These are phyloP conservation scores for Podospora pseudocomata DNA, from an alignment of 495 filamentous ascomycete genomes.

Conservation along the genomic window DNA sequence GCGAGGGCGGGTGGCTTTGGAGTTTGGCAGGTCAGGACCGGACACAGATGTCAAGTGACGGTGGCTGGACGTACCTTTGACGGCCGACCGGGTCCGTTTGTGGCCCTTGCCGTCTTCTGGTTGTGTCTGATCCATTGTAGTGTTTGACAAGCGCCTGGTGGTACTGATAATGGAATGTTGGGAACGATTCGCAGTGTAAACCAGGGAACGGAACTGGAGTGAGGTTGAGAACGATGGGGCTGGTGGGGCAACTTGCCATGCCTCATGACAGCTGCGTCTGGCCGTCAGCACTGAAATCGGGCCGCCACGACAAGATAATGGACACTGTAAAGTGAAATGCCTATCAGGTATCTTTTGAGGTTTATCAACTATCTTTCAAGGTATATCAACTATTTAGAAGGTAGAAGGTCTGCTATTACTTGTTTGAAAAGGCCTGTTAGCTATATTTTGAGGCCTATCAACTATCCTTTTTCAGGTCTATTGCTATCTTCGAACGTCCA, in stretches of 20 bases:
- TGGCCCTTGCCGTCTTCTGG: constrained; percentile 33
- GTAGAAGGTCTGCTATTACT: too few relatives aligned
- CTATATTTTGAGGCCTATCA: too few relatives aligned
- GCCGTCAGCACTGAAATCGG: background rate
- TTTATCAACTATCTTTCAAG: too few relatives aligned
- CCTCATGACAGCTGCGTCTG: background rate
- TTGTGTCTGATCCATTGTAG: constrained; percentile 35
- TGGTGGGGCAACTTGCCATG: background rate
- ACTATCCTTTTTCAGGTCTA: too few relatives aligned
- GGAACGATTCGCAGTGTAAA: background rate
- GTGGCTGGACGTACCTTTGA: constrained; percentile 34
- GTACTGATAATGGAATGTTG: background rate
- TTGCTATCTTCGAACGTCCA: too few relatives aligned
- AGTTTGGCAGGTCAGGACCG: background rate
- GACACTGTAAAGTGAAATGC: too few relatives aligned
- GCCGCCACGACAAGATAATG: too few relatives aligned
- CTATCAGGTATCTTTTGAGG: too few relatives aligned
- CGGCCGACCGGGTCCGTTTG: constrained; percentile 37
- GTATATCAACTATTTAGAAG: too few relatives aligned
- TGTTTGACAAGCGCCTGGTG: background rate
- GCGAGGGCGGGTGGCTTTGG: constrained; percentile 43
- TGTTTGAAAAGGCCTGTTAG: too few relatives aligned
- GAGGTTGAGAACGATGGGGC: background rate
- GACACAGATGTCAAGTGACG: background rate
- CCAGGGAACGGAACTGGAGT: background rate